Evolutionary conservation across 1,284 basidiomycete species (phyloP), one percentile per base, ranked within the genome.

Genomic region (Boletus semigastroideus): DNA sequence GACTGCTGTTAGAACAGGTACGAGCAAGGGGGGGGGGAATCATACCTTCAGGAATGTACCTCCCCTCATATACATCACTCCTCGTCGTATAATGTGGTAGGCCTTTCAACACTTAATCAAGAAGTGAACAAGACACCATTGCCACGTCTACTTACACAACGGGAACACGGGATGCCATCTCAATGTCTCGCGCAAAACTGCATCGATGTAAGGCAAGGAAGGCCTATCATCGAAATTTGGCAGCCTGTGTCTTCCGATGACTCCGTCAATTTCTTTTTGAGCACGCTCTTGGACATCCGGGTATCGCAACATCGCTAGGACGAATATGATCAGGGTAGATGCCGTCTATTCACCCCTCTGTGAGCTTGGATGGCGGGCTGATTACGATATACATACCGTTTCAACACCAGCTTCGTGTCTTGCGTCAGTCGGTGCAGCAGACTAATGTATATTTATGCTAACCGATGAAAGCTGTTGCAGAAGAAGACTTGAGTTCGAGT

Each of bases 191-290:
- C 74, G 72, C 22, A 79, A 54, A 17, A 76, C 40, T 2, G 71
- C 72, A 4, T 66, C 63, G 5, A 75, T 48, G 46, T 76, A 79
- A 10, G 74, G 73, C 27, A 80, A 59, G 1, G 52, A 56, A 1
- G 63, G 38, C 37, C 71, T 59, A 49, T 80, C 79, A 13, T 60
- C 62, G 28, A 78, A 74, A 6, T 61, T 61, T 0, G 79, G 79
- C 4, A 79, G 59, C 20, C 74, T 64, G 5, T 68, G 60, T 2
- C 48, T 49, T 25, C 75, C 76, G 22, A 76, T 42, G 11, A 74
- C 65, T 1, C 59, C 48, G 40, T 78, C 75, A 4, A 80, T 64
- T 52, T 79, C 77, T 42, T 61, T 64, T 46, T 76, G 77, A 4
- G 72, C 74, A 28, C 62, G 65, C 30, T 60, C 57, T 50, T 74